phyloP scores from a whole-genome alignment of 2,329 filamentous ascomycete species.

The Alternaria sp. region DNA sequence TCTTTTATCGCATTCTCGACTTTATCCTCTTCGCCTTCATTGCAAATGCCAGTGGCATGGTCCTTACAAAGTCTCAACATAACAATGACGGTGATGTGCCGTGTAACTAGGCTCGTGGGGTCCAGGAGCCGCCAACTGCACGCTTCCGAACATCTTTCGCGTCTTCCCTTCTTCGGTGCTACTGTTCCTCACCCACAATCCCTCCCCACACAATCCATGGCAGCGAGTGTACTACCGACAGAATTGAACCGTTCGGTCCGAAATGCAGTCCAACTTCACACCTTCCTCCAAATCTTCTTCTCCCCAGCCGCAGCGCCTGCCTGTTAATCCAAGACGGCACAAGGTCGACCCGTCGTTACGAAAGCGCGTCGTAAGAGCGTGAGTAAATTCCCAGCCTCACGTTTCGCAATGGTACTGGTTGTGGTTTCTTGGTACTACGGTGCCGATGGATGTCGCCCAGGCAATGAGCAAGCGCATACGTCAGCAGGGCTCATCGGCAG shows the following conservation, averaged over 20 bases:
- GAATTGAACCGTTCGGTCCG: constrained; percentile 3
- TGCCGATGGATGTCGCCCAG: not conserved
- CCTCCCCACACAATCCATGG: constrained; percentile 7
- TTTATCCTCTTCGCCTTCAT: not conserved
- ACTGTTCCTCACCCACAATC: constrained; percentile 6
- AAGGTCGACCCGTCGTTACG: constrained; percentile 30
- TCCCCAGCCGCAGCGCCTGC: constrained; percentile 22
- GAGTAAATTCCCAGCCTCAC: constrained; percentile 8
- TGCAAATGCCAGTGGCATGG: not conserved
- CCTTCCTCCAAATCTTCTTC: constrained; percentile 15
- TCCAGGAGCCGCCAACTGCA: constrained; percentile 6
- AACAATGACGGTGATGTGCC: not conserved
- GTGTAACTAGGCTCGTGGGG: constrained; percentile 1
- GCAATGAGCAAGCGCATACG: not conserved
- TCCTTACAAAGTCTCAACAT: not conserved
- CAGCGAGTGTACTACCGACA: constrained; percentile 10
- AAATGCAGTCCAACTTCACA: constrained; percentile 17
- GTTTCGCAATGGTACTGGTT: not conserved
- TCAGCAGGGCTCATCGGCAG: not conserved
- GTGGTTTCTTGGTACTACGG: not conserved
- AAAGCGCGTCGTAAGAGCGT: constrained; percentile 32
- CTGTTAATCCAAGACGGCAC: constrained; percentile 31
- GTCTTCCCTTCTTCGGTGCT: constrained; percentile 6
- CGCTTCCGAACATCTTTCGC: not conserved
- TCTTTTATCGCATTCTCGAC: not conserved